Conservation (phyloP, 805 yeast species). For the Zygotorulaspora danielsina region DNA sequence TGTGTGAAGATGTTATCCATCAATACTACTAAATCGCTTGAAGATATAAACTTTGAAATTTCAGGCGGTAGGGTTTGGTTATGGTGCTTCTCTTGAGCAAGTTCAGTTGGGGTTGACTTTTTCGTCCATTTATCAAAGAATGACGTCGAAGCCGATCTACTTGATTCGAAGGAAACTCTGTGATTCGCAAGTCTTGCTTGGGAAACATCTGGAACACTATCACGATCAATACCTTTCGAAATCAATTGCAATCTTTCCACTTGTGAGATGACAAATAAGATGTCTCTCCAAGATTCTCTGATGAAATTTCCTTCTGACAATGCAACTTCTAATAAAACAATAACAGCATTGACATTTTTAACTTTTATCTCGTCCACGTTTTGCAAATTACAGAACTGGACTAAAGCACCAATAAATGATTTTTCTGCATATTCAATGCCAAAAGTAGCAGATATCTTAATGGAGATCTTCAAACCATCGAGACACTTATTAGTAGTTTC, state of each 20-base stretch:
- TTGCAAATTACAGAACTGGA: slow-evolving; percentile 78
- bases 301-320: slow-evolving; percentile 73
- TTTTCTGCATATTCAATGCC: slow-evolving; percentile 79
- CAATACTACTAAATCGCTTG: slow-evolving; percentile 69
- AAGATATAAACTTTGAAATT: slow-evolving; percentile 53
- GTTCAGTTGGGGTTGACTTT: slow-evolving; percentile 55
- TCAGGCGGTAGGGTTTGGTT: slow-evolving; percentile 61
- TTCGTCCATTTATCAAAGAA: slow-evolving; percentile 57
- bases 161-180: slow-evolving; percentile 50
- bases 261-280: slow-evolving; percentile 79
- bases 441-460: slow-evolving; percentile 78
- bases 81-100: slow-evolving; percentile 65
- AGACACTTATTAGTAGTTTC: slow-evolving; percentile 65
- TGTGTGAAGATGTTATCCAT: slow-evolving; percentile 86
- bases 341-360: slow-evolving; percentile 79
- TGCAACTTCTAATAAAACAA: slow-evolving; percentile 70
- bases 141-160: slow-evolving; percentile 40
- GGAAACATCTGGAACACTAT: slow-evolving; percentile 78
- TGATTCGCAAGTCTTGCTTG: slow-evolving; percentile 62
- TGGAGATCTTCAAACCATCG: slow-evolving; percentile 81
- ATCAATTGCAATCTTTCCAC: slow-evolving; percentile 85
- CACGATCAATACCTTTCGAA: slow-evolving; percentile 82
- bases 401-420: slow-evolving; percentile 84
- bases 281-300: slow-evolving; percentile 76
- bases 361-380: slow-evolving; percentile 71